phyloP scores from a whole-genome alignment of 1,284 basidiomycete species.

The Pseudomicrostroma phylloplanum region DNA sequence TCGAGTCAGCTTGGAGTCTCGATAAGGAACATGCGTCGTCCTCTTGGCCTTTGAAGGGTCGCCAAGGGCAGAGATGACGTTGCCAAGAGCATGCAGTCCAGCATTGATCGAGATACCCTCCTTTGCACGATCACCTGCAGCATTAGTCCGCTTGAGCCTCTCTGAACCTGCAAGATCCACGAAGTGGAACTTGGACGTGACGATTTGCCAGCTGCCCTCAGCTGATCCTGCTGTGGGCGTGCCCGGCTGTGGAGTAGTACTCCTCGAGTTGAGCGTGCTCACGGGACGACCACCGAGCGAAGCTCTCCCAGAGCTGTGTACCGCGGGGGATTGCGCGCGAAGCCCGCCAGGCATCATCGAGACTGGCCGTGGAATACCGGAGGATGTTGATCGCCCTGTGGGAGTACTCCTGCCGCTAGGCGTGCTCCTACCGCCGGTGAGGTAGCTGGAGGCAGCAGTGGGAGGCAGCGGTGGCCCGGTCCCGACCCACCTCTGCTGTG shows the following conservation, averaged over 20 bases:
- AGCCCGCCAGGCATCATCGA: slow-evolving; percentile 14
- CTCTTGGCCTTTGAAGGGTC: slow-evolving; percentile 65
- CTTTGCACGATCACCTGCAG: slow-evolving; percentile 84
- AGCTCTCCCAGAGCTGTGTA: background rate
- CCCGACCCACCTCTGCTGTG: slow-evolving; percentile 53
- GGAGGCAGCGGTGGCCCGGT: slow-evolving; percentile 26
- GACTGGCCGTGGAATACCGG: slow-evolving; percentile 18
- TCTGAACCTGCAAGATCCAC: slow-evolving; percentile 96
- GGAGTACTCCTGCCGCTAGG: slow-evolving; percentile 16
- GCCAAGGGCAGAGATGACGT: slow-evolving; percentile 96
- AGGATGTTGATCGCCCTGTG: slow-evolving; percentile 12
- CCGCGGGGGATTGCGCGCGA: slow-evolving; percentile 6
- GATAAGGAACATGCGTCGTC: slow-evolving; percentile 77
- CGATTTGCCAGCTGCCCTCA: slow-evolving; percentile 57
- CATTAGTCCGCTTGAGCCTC: slow-evolving; percentile 56
- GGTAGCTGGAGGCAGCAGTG: slow-evolving; percentile 8
- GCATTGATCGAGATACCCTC: slow-evolving; percentile 83
- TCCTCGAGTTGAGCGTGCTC: slow-evolving; percentile 16
- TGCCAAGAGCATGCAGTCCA: slow-evolving; percentile 88
- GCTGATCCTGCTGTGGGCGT: background rate
- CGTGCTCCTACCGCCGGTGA: slow-evolving; percentile 14
- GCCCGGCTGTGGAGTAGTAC: background rate
- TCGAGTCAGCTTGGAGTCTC: slow-evolving; percentile 92
- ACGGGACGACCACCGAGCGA: slow-evolving; percentile 18
- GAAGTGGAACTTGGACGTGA: slow-evolving; percentile 95